Conservation (phyloP, 352 stramenopile species). For the Pythium aphanidermatum region DNA sequence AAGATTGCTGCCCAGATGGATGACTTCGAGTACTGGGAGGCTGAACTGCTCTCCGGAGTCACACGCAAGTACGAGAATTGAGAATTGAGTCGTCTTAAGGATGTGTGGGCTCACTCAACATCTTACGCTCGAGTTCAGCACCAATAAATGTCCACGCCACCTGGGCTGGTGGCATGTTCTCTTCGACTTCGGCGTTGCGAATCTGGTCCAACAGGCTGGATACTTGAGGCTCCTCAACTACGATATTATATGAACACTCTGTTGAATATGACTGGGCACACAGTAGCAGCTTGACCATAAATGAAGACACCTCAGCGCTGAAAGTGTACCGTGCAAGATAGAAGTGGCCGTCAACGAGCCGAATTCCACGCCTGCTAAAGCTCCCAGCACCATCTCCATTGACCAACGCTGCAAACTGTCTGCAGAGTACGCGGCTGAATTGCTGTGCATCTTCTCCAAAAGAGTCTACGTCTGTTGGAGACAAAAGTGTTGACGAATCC, state of each 20-base stretch:
- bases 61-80: slow-evolving; percentile 42
- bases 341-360: neutral
- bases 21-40: slow-evolving; percentile 45
- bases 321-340: slow-evolving; percentile 6
- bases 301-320: neutral
- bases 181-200: slow-evolving; percentile 3
- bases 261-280: neutral
- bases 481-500: too few relatives aligned
- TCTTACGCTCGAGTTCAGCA: neutral
- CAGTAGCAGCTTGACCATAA: neutral
- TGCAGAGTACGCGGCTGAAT: slow-evolving; percentile 13
- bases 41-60: slow-evolving; percentile 28
- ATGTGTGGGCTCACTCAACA: neutral
- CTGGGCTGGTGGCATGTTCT: neutral
- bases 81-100: neutral
- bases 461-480: neutral
- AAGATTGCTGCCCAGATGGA: slow-evolving; percentile 49
- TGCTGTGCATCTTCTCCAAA: slow-evolving; percentile 7
- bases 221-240: neutral
- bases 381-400: too few relatives aligned
- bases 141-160: slow-evolving; percentile 5
- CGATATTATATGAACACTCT: neutral
- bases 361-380: slow-evolving; percentile 1
- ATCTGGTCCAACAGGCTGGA: slow-evolving; percentile 11
- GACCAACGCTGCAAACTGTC: slow-evolving; percentile 13